phyloP scores from a whole-genome alignment of 2,329 filamentous ascomycete genomes.

The Arachnopeziza araneosa region DNA sequence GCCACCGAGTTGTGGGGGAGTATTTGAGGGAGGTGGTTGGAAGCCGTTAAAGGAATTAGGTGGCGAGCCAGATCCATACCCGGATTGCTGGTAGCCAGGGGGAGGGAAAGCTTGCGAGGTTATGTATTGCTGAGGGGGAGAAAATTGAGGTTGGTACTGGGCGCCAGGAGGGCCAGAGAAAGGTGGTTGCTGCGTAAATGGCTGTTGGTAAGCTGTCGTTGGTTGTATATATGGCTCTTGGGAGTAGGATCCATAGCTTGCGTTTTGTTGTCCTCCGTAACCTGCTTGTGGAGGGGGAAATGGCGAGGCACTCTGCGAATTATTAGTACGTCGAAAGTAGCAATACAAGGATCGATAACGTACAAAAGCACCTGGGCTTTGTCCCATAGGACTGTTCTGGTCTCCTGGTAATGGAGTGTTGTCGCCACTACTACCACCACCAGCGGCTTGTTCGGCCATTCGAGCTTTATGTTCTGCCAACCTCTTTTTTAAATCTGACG shows the following conservation, averaged over 20 bases:
- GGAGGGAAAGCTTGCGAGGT: slow-evolving; percentile 29
- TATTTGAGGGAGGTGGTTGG: slow-evolving; percentile 36
- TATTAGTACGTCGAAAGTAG: slow-evolving; percentile 10
- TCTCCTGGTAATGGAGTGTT: slow-evolving; percentile 41
- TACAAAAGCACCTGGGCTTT: slow-evolving; percentile 53
- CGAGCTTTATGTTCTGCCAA: slow-evolving; percentile 71
- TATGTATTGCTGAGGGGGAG: slow-evolving; percentile 29
- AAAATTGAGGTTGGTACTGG: slow-evolving; percentile 30
- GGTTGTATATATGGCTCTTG: slow-evolving; percentile 33
- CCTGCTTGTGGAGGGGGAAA: slow-evolving; percentile 25
- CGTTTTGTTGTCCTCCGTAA: slow-evolving; percentile 27
- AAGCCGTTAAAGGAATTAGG: slow-evolving; percentile 37
- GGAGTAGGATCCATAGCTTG: slow-evolving; percentile 30
- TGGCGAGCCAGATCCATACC: slow-evolving; percentile 37
- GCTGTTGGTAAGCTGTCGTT: slow-evolving; percentile 38
- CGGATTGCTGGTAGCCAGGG: slow-evolving; percentile 26
- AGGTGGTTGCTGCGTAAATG: slow-evolving; percentile 30
- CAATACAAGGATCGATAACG: slow-evolving; percentile 31
- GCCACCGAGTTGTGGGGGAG: slow-evolving; percentile 33
- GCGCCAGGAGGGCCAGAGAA: slow-evolving; percentile 31
- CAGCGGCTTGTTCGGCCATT: slow-evolving; percentile 50
- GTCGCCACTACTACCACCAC: slow-evolving; percentile 49
- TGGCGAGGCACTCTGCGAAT: slow-evolving; percentile 28
- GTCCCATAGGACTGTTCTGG: slow-evolving; percentile 44
- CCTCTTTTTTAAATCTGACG: slow-evolving; percentile 71